phyloP scores from a whole-genome alignment of 1,284 basidiomycete genomes.

The Grifola frondosa region DNA sequence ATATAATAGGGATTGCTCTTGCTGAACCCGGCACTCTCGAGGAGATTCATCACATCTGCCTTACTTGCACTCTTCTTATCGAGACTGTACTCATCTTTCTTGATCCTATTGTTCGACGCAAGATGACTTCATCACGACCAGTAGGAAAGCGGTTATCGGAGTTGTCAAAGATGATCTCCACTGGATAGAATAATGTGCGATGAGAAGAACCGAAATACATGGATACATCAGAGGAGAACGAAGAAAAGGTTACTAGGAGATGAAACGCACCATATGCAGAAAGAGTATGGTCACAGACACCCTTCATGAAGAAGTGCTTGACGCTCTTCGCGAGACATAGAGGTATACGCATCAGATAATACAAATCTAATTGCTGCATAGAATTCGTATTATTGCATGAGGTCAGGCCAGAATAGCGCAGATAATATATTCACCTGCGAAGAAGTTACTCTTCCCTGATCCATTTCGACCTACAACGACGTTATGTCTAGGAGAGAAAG shows the following conservation, averaged over 20 bases:
- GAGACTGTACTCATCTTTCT: constrained; percentile 98
- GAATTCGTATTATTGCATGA: not conserved
- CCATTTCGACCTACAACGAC: constrained; percentile 96
- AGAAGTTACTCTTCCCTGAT: constrained; percentile 96
- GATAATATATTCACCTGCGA: constrained; percentile 72
- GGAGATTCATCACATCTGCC: constrained; percentile 94
- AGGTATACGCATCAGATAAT: constrained; percentile 95
- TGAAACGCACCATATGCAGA: constrained; percentile 80
- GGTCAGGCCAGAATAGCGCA: too few relatives aligned
- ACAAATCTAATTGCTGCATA: constrained; percentile 92
- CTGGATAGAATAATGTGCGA: constrained; percentile 33
- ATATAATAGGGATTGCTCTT: constrained; percentile 99
- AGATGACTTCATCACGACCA: constrained; percentile 79
- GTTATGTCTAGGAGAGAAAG: constrained; percentile 84
- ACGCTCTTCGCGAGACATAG: constrained; percentile 91
- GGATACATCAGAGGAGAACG: not conserved
- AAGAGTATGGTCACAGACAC: constrained; percentile 85
- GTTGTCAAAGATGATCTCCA: constrained; percentile 89
- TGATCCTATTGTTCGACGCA: constrained; percentile 94
- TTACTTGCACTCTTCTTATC: constrained; percentile 96
- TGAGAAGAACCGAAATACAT: not conserved
- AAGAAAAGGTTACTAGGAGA: not conserved
- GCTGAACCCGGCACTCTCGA: constrained; percentile 96
- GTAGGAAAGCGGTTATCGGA: constrained; percentile 90
- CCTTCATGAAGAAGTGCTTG: constrained; percentile 92